These are phyloP conservation scores for Fomitopsis pulvina DNA, from an alignment of 768 basidiomycete species.

Conservation along the genomic window DNA sequence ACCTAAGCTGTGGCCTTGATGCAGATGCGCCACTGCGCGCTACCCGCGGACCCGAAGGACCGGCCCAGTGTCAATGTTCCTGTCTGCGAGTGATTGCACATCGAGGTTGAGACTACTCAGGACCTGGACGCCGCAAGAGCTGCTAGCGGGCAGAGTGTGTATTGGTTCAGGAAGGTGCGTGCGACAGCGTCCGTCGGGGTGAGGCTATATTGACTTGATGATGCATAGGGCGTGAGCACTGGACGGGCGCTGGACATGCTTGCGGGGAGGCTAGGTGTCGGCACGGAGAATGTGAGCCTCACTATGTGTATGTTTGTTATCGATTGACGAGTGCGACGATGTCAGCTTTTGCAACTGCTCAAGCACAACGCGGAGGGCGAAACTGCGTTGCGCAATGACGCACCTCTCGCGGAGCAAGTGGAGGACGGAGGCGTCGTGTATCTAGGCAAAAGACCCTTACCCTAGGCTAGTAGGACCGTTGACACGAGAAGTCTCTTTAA, in stretches of 20 bases:
- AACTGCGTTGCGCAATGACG: background rate
- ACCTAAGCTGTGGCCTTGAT: conserved; percentile 65
- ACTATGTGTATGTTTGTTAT: background rate
- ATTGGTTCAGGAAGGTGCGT: background rate
- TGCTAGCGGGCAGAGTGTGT: background rate
- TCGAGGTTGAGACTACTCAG: conserved; percentile 34
- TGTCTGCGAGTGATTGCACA: conserved; percentile 51
- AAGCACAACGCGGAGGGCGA: background rate
- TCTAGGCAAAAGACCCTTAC: background rate
- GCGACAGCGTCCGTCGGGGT: background rate
- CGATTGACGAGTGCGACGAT: background rate
- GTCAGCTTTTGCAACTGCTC: conserved; percentile 38
- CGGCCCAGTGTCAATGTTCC: conserved; percentile 36
- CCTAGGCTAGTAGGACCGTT: no score
- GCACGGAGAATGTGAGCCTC: background rate
- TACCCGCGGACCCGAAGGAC: conserved; percentile 56
- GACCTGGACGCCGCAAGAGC: background rate
- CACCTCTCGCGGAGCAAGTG: background rate
- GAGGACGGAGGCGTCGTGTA: background rate
- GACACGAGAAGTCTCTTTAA: no score
- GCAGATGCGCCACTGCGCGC: conserved; percentile 69
- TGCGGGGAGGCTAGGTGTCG: conserved; percentile 9
- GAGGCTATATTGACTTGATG: background rate
- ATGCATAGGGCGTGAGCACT: conserved; percentile 40
- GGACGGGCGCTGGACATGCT: conserved; percentile 60